Evolutionary conservation across 345 rosid genomes (phyloP).

Genomic region (Toxicodendron radicans): DNA sequence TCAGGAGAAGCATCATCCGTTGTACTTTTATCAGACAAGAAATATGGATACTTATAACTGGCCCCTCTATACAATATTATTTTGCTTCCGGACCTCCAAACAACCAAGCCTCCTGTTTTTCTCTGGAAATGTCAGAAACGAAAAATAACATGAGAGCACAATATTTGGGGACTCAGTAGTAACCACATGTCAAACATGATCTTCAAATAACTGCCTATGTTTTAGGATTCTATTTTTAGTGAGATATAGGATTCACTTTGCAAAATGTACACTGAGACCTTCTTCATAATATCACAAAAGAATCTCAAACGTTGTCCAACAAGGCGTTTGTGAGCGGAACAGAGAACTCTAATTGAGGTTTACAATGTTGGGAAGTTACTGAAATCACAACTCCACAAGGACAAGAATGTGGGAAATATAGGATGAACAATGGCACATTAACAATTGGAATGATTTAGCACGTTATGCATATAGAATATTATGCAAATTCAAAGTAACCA

Average conservation of each 20-base stretch:
- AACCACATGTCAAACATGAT: conserved; percentile 1
- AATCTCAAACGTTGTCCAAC: not conserved
- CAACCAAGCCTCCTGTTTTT: conserved; percentile 92
- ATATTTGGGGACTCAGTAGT: not conserved
- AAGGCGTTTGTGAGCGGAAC: not conserved
- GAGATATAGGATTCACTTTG: not conserved
- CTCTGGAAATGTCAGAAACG: conserved; percentile 44
- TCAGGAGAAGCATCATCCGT: conserved; percentile 27
- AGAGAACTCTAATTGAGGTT: not conserved
- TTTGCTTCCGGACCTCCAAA: conserved; percentile 94
- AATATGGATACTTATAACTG: conserved; percentile 82
- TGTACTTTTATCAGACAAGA: conserved; percentile 39
- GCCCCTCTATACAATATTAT: conserved; percentile 79
- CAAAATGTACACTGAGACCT: not conserved
- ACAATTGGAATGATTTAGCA: no score
- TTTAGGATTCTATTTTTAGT: not conserved
- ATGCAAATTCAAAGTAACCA: not conserved
- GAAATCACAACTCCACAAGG: not conserved
- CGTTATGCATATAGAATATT: not conserved
- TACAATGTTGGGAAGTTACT: not conserved
- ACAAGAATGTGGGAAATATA: not conserved
- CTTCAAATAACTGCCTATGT: not conserved
- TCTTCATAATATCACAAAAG: not conserved
- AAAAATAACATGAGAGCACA: conserved; percentile 18
- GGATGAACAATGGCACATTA: not conserved